Evolutionary conservation across 2,329 filamentous ascomycete genomes (phyloP).

Genomic region (Alternaria gansuensis): DNA sequence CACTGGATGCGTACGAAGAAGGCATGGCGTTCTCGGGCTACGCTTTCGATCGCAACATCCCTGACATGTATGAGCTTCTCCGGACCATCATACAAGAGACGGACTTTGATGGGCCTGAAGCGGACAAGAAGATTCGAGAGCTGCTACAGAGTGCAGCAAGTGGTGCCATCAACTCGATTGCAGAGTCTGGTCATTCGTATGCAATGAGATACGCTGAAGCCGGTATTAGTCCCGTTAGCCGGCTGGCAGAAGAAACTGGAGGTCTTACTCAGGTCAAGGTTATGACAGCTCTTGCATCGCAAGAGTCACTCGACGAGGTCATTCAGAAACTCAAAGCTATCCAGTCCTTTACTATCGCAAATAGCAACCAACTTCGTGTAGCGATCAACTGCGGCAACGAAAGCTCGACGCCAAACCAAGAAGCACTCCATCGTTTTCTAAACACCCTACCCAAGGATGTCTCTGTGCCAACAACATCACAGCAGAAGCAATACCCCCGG

Average conservation of each 20-base stretch:
- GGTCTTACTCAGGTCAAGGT: slow-evolving; percentile 92
- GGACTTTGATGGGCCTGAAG: slow-evolving; percentile 84
- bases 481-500: slow-evolving; percentile 51
- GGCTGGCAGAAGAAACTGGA: slow-evolving; percentile 81
- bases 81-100: slow-evolving; percentile 84
- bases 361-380: slow-evolving; percentile 73
- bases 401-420: slow-evolving; percentile 74
- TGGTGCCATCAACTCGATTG: slow-evolving; percentile 89
- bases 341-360: slow-evolving; percentile 77
- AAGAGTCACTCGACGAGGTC: slow-evolving; percentile 76
- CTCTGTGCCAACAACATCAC: slow-evolving; percentile 42
- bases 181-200: slow-evolving; percentile 86
- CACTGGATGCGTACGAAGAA: slow-evolving; percentile 76
- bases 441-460: slow-evolving; percentile 61
- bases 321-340: slow-evolving; percentile 86
- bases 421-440: slow-evolving; percentile 76
- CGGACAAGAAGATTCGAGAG: slow-evolving; percentile 82
- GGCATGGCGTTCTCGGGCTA: slow-evolving; percentile 86
- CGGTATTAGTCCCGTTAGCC: slow-evolving; percentile 74
- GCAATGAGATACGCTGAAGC: slow-evolving; percentile 86
- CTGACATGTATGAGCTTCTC: slow-evolving; percentile 88
- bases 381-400: slow-evolving; percentile 87
- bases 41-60: slow-evolving; percentile 87
- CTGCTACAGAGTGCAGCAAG: slow-evolving; percentile 86
- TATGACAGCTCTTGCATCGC: slow-evolving; percentile 78